Percentiles rank a stretch among this genome's conserved stretches.
phyloP scores from a whole-genome alignment of 1,284 basidiomycete genomes.

The Ceratorhiza oryzae-sativae region DNA sequence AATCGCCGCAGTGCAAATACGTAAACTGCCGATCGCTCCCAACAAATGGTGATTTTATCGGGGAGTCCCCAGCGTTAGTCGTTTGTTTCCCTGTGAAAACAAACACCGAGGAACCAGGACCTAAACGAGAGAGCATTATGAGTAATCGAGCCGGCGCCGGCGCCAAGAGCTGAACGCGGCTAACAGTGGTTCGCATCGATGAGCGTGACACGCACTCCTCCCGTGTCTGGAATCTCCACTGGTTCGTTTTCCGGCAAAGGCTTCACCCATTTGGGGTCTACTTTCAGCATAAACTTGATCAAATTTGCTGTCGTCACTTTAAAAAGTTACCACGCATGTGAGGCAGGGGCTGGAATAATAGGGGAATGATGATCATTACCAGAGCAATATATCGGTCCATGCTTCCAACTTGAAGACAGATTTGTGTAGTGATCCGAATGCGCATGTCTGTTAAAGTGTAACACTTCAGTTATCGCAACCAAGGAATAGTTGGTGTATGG shows the following conservation, averaged over 20 bases:
- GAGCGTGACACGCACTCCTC: slow-evolving; percentile 87
- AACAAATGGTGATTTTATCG: slow-evolving; percentile 71
- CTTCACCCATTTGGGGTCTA: slow-evolving; percentile 86
- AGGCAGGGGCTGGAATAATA: neutral
- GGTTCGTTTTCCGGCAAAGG: slow-evolving; percentile 83
- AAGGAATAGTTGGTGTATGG: slow-evolving; percentile 18
- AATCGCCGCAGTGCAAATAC: slow-evolving; percentile 97
- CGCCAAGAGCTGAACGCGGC: slow-evolving; percentile 44
- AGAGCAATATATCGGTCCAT: slow-evolving; percentile 95
- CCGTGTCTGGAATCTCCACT: slow-evolving; percentile 78
- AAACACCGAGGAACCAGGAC: slow-evolving; percentile 92
- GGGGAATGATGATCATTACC: slow-evolving; percentile 46
- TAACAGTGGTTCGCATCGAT: slow-evolving; percentile 97
- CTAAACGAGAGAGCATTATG: slow-evolving; percentile 48
- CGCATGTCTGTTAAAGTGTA: slow-evolving; percentile 76
- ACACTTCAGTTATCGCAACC: slow-evolving; percentile 35
- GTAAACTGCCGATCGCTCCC: slow-evolving; percentile 77
- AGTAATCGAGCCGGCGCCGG: neutral
- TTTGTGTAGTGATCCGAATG: slow-evolving; percentile 96
- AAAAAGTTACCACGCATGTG: neutral
- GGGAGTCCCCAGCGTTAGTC: slow-evolving; percentile 81
- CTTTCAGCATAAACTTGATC: slow-evolving; percentile 86
- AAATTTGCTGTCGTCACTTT: slow-evolving; percentile 84
- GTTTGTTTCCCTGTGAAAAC: slow-evolving; percentile 94
- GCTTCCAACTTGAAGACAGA: slow-evolving; percentile 84